Conservation (phyloP, 1,139 yeast genomes). For the Lizanozyma gosingica region DNA sequence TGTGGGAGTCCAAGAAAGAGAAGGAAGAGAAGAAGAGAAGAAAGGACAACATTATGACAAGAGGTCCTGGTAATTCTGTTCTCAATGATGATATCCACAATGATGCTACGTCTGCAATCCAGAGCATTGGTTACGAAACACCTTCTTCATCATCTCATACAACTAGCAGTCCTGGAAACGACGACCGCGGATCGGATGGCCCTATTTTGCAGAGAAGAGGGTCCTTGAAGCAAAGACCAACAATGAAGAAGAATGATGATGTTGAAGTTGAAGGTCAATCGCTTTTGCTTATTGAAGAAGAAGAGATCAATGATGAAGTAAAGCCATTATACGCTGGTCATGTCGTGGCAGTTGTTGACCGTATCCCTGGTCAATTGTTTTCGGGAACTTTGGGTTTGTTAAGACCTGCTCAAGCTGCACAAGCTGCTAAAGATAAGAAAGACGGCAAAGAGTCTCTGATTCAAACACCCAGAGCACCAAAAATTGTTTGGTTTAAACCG, state of each 20-base stretch:
- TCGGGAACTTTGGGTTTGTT: constrained; percentile 88
- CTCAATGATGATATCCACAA: constrained; percentile 58
- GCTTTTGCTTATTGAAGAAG: constrained; percentile 83
- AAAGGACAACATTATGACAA: constrained; percentile 50
- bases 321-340: constrained; percentile 97
- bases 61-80: constrained; percentile 25
- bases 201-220: constrained; percentile 69
- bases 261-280: constrained; percentile 98
- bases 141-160: constrained; percentile 14
- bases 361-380: constrained; percentile 94
- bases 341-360: constrained; percentile 94
- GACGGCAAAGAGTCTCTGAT: constrained; percentile 41
- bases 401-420: constrained; percentile 94
- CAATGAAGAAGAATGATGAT: constrained; percentile 97
- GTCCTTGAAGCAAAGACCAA: constrained; percentile 88
- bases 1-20: constrained; percentile 93
- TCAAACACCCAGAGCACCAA: constrained; percentile 59
- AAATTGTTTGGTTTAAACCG: constrained; percentile 98
- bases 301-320: constrained; percentile 85
- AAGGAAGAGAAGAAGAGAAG: constrained; percentile 96
- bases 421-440: constrained; percentile 62
- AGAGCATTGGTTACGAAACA: constrained; percentile 7
- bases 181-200: constrained; percentile 11
- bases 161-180: constrained; percentile 12
- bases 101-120: constrained; percentile 48